phyloP scores from a whole-genome alignment of 345 rosid genomes.

The Iberis pinnata region DNA sequence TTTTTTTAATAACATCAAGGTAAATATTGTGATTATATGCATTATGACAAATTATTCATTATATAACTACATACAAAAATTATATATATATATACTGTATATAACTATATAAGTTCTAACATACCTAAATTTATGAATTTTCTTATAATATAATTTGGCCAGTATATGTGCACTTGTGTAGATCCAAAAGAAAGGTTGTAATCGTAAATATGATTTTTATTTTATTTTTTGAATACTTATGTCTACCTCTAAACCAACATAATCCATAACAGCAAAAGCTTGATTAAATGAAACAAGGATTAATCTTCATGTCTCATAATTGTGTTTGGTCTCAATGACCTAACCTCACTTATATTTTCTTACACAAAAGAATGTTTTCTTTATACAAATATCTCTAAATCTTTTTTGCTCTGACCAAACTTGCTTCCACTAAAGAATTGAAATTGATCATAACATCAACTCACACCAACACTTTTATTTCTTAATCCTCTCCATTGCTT shows the following conservation, averaged over 20 bases:
- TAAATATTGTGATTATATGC: not conserved
- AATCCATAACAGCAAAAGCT: too few species aligned
- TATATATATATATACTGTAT: too few species aligned
- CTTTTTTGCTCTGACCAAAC: conserved; percentile 8
- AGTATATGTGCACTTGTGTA: too few species aligned
- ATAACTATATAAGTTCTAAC: too few species aligned
- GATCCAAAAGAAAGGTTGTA: too few species aligned
- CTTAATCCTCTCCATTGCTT: conserved; percentile 19
- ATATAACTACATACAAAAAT: too few species aligned
- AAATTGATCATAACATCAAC: conserved; percentile 16
- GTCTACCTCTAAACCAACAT: too few species aligned
- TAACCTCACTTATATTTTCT: conserved; percentile 19
- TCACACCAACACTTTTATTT: conserved; percentile 7
- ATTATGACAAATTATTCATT: too few species aligned
- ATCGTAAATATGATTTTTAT: too few species aligned
- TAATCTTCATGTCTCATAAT: not conserved
- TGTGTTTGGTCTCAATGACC: conserved; percentile 18
- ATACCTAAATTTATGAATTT: too few species aligned
- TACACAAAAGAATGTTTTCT: conserved; percentile 25
- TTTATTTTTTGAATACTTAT: too few species aligned
- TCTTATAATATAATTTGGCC: too few species aligned
- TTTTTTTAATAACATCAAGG: not conserved
- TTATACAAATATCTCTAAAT: conserved; percentile 22
- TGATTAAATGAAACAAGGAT: not conserved
- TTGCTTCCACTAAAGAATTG: conserved; percentile 14